Base-by-base conservation (phyloP, 2,329 filamentous ascomycete species). In the Blastomyces gilchristii region DNA sequence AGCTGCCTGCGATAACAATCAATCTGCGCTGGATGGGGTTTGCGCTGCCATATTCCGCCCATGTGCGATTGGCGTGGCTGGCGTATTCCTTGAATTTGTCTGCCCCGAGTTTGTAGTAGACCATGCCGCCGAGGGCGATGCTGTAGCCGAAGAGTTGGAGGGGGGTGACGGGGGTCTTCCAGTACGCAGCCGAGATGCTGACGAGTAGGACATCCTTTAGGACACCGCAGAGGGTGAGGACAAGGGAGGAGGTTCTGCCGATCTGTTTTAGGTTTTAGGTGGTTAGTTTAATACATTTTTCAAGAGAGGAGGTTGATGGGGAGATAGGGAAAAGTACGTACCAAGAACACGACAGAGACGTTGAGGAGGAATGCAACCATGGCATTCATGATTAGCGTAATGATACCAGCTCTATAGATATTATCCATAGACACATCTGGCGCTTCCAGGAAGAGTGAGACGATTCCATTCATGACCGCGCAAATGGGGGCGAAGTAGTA, bases 401-500 rank as follows among this genome's bases (percentile, higher is more conserved):
- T 79, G 63, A 85, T 77, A 37, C 90, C 90, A 7, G 89, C 81
- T 60, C 81, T 80, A 70, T 84, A 80, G 67, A 91, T 78, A 68
- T 92, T 86, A 53, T 78, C 82, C 77, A 86, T 81, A 57, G 84
- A 81, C 76, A 95, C 85, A 47, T 73, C 79, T 45, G 84, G 84
- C 1, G 88, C 74, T 76, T 95, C 90, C n/a, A 85, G 79, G 68
- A 88, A 79, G 63, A 90, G 73, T 65, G 87, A 85, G 43, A 90
- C 85, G 47, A 87, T 69, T 63, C 87, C 79, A 77, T 95, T 95
- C 86, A 91, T 91, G 69, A 87, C 76, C 58, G 89, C 88, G 76
- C 90, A 95, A 58, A 91, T 86, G 5, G 90, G 90, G 0, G 90
- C 91, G 72, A 90, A 95, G 80, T 95, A 95, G 82, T 95, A 95